Evolutionary conservation across 2,329 filamentous ascomycete species (phyloP), one percentile per base, ranked within the genome.

Genomic region (Arthrinium phaeospermum): DNA sequence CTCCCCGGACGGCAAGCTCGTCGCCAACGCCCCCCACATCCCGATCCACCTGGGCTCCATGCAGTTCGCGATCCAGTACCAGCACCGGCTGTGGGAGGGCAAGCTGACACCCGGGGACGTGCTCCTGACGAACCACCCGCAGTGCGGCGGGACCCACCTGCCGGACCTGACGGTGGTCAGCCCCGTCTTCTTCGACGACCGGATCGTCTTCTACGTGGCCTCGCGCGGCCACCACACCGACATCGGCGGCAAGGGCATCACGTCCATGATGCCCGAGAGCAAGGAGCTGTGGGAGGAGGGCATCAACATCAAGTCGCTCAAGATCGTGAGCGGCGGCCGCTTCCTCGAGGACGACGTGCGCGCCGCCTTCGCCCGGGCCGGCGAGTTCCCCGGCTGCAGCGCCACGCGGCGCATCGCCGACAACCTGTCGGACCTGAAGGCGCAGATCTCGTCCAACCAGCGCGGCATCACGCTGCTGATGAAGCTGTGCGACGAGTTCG

Each of bases 31-130:
- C 13, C 93, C 93, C 0, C 92, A 94, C 82, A 85, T 95, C 3
- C 92, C 92, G 0, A 92, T 93, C 1, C 92, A 94, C 79, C 83
- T 95, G 5, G 93, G 93, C 22, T 92, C 90, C 37, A 94, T 94
- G 92, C 91, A 91, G 27, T 93, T 91, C 34, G 93, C 92, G 34
- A 91, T 94, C 3, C 86, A 88, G 73, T 91, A 77, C 90, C 94
- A 84, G 88, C 91, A 69, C 84, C 67, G 91, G 73, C 91, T 93
- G 70, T 94, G 92, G 90, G 86, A 89, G 73, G 91, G 91, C 8
- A 92, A 92, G 76, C 82, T 95, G 69, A 91, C 92, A 76, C 90
- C 87, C 47, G 93, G 93, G 19, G 93, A 95, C 80, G 93, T 95
- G 0, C 86, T 95, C 12, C 90, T 94, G 1, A 92, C 91, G 0